Conservation (phyloP, 805 yeast species). For the Lachancea dasiensis region DNA sequence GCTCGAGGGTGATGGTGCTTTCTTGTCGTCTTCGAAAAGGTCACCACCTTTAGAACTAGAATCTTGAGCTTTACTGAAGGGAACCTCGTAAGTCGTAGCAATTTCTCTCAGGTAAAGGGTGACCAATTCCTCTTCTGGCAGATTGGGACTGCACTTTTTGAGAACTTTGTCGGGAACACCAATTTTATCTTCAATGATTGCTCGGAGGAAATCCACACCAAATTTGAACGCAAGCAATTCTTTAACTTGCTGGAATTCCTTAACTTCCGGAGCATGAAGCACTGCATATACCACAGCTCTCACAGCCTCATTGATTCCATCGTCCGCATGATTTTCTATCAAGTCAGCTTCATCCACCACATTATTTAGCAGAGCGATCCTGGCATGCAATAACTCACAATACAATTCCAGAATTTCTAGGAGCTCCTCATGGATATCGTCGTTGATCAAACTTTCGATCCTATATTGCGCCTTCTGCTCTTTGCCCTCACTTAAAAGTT, state of each 20-base stretch:
- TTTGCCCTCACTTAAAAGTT: constrained; percentile 59
- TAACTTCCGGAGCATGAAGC: constrained; percentile 61
- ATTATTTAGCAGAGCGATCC: constrained; percentile 56
- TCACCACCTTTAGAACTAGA: constrained; percentile 6
- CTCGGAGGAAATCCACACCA: constrained; percentile 60
- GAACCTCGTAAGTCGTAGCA: constrained; percentile 71
- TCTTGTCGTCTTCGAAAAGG: not conserved
- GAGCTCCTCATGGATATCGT: constrained; percentile 73
- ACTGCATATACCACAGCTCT: constrained; percentile 63
- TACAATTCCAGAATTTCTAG: constrained; percentile 75
- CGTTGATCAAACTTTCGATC: constrained; percentile 78
- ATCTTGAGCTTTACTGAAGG: constrained; percentile 53
- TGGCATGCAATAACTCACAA: constrained; percentile 73
- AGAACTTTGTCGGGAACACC: constrained; percentile 65
- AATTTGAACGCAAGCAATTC: constrained; percentile 58
- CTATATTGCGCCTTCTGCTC: constrained; percentile 78
- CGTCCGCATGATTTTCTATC: constrained; percentile 28
- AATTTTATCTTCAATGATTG: constrained; percentile 23
- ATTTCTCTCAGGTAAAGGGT: constrained; percentile 69
- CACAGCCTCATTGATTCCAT: constrained; percentile 67
- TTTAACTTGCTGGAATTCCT: constrained; percentile 55
- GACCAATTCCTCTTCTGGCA: constrained; percentile 64
- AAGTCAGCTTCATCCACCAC: constrained; percentile 31
- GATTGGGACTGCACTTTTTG: constrained; percentile 54
- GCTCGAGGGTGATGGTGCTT: constrained; percentile 1